phyloP scores from a whole-genome alignment of 495 filamentous ascomycete genomes.

The Penicillium roqueforti region DNA sequence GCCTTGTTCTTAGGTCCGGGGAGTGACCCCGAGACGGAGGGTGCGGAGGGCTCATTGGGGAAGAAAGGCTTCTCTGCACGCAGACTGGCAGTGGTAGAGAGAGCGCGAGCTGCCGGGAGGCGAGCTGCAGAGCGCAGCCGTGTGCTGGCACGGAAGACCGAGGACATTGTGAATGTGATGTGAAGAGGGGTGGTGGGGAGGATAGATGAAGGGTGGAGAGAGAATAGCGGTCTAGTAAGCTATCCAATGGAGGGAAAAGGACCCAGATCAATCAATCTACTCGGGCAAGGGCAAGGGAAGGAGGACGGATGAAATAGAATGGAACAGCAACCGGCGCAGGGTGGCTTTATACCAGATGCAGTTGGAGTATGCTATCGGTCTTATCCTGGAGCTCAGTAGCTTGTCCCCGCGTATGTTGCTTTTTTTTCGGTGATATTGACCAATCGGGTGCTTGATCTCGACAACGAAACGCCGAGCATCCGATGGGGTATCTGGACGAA shows the following conservation, averaged over 20 bases:
- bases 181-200: not conserved
- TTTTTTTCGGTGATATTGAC: conserved; percentile 20
- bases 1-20: conserved; percentile 75
- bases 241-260: conserved; percentile 1
- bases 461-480: conserved; percentile 22
- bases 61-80: conserved; percentile 54
- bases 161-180: conserved; percentile 37
- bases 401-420: conserved; percentile 25
- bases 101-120: conserved; percentile 35
- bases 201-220: conserved; percentile 9
- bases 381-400: conserved; percentile 11
- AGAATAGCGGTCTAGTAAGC: conserved; percentile 5
- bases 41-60: conserved; percentile 69
- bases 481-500: conserved; percentile 14
- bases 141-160: conserved; percentile 41
- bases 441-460: conserved; percentile 11
- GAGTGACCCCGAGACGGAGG: conserved; percentile 70
- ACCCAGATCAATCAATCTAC: not conserved
- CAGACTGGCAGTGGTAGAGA: conserved; percentile 41
- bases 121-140: conserved; percentile 39
- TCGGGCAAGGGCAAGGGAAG: not conserved
- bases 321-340: conserved; percentile 11
- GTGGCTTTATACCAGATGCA: conserved; percentile 22
- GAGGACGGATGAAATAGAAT: not conserved
- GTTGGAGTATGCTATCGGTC: conserved; percentile 14